These are phyloP conservation scores for Ceratocystis colombiana DNA, from an alignment of 2,329 filamentous ascomycete genomes.

Conservation along the genomic window DNA sequence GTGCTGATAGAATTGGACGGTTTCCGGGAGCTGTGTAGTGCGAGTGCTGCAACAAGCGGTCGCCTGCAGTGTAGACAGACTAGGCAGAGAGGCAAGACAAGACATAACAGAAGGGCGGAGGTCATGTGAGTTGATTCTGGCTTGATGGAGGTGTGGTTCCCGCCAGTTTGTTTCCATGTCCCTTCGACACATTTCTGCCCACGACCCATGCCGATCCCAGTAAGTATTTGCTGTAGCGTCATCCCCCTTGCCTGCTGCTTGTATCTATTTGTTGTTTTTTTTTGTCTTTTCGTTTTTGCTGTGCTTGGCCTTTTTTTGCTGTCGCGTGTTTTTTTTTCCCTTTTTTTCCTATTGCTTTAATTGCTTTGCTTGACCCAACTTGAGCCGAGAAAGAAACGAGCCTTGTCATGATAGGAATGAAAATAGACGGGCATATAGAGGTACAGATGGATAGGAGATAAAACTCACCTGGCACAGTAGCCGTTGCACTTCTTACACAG, in stretches of 20 bases:
- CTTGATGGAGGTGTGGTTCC: neutral
- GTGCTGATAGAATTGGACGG: no score
- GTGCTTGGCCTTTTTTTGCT: neutral
- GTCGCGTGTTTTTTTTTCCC: neutral
- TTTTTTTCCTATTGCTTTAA: neutral
- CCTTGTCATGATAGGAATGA: neutral
- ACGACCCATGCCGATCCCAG: conserved; percentile 13
- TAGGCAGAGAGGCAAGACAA: no score
- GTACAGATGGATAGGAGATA: conserved; percentile 21
- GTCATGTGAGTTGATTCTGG: neutral
- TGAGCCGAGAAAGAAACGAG: neutral
- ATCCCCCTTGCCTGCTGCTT: conserved; percentile 20
- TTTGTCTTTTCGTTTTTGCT: neutral
- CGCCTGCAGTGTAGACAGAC: no score
- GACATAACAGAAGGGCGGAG: neutral
- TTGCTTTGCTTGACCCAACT: neutral
- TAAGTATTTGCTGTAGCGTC: conserved; percentile 10
- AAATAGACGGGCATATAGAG: neutral
- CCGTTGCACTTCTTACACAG: conserved; percentile 83
- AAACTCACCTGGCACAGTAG: conserved; percentile 76
- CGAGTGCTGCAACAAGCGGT: no score
- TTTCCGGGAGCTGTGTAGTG: no score
- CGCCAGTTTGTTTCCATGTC: conserved; percentile 6
- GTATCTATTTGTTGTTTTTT: neutral
- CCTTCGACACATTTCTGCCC: neutral